phyloP scores from a whole-genome alignment of 495 filamentous ascomycete genomes.

The Choiromyces venosus region DNA sequence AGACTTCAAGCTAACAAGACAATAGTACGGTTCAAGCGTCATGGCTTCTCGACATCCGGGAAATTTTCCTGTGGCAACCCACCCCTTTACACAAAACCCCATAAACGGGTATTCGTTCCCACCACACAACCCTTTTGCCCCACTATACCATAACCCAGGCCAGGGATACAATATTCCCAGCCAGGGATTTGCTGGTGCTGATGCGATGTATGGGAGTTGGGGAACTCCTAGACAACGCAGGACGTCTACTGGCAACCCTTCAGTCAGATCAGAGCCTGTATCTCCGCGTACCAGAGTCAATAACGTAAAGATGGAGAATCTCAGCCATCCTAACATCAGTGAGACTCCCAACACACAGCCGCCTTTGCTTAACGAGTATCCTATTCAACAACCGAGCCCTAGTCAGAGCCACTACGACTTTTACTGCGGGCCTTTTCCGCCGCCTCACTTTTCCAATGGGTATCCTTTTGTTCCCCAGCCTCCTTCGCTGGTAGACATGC shows the following conservation, averaged over 20 bases:
- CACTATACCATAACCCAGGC: background rate
- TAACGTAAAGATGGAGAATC: background rate
- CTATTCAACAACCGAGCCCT: background rate
- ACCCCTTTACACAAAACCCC: background rate
- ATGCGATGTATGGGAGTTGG: background rate
- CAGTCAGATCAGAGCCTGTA: background rate
- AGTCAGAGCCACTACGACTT: background rate
- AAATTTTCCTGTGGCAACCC: background rate
- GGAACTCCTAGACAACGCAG: background rate
- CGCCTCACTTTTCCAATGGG: background rate
- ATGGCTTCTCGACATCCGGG: background rate
- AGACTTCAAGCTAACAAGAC: background rate
- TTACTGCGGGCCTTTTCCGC: background rate
- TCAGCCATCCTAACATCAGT: background rate
- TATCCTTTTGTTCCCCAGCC: background rate
- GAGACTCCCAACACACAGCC: background rate
- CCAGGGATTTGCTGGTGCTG: background rate
- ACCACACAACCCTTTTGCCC: background rate
- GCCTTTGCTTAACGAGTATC: background rate
- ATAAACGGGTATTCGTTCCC: background rate
- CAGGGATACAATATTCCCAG: background rate
- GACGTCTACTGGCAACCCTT: background rate
- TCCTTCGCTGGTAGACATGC: background rate
- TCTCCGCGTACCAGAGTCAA: background rate
- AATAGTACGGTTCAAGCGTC: background rate